Percentiles rank a stretch among this genome's conserved stretches.
phyloP scores from a whole-genome alignment of 352 stramenopile genomes.

The Phytopythium mirpurense region DNA sequence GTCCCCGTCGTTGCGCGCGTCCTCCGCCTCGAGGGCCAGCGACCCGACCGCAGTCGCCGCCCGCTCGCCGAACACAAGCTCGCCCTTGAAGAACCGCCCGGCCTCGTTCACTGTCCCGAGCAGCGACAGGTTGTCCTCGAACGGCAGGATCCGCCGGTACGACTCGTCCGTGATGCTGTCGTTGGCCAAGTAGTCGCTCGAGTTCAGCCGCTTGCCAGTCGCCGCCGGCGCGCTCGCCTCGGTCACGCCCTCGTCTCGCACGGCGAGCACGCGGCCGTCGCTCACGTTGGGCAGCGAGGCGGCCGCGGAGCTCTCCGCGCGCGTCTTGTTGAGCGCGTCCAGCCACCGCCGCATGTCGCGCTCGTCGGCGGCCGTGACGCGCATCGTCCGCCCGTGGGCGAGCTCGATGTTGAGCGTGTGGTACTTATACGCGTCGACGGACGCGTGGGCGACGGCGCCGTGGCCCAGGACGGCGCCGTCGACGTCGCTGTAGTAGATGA shows the following conservation, averaged over 20 bases:
- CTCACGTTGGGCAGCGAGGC: constrained; percentile 15
- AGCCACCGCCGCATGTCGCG: constrained; percentile 45
- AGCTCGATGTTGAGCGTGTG: constrained; percentile 46
- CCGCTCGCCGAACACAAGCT: constrained; percentile 32
- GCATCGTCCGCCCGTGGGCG: constrained; percentile 25
- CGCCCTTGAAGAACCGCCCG: constrained; percentile 51
- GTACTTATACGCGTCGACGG: constrained; percentile 39
- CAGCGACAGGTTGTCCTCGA: constrained; percentile 27
- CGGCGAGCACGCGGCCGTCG: constrained; percentile 17
- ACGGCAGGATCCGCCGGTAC: constrained; percentile 43
- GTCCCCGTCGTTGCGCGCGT: constrained; percentile 27
- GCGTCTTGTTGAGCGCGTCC: constrained; percentile 27
- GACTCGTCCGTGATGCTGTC: constrained; percentile 76
- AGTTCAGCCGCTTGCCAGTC: constrained; percentile 29
- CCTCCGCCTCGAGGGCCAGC: constrained; percentile 5
- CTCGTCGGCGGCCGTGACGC: constrained; percentile 20
- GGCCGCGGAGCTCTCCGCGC: constrained; percentile 12
- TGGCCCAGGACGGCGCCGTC: constrained; percentile 55
- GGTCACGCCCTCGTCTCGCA: constrained; percentile 5
- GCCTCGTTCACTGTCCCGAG: constrained; percentile 9
- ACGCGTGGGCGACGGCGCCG: constrained; percentile 39
- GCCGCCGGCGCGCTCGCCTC: neutral
- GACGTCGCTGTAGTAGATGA: constrained; percentile 72
- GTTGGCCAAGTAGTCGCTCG: constrained; percentile 58
- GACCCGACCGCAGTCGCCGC: neutral